Conservation (phyloP, 306 rosid species). For the Dalbergia oliveri region DNA sequence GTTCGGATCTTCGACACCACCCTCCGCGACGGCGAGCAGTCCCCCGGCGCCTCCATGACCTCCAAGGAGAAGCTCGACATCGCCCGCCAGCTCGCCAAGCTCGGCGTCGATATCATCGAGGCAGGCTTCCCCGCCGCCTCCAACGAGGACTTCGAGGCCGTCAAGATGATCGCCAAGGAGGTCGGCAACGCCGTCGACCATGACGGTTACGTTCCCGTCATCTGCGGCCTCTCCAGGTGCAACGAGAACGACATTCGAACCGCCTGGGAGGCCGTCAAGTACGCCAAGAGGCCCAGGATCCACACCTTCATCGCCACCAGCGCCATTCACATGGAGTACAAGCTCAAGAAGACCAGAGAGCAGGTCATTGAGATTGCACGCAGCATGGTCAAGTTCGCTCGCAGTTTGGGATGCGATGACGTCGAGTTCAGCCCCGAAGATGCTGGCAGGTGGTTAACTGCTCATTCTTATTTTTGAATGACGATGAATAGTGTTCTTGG, state of each 20-base stretch:
- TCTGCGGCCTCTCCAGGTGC: constrained; percentile 89
- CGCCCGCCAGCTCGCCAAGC: constrained; percentile 85
- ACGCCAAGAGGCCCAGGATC: constrained; percentile 80
- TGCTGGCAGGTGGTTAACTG: constrained; percentile 73
- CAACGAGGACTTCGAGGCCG: constrained; percentile 86
- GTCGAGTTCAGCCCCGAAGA: constrained; percentile 98
- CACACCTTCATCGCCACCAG: constrained; percentile 97
- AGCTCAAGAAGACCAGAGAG: constrained; percentile 76
- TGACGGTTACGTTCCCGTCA: constrained; percentile 84
- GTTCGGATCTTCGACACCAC: constrained; percentile 95
- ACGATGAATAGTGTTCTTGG: neutral
- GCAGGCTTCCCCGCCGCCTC: constrained; percentile 96
- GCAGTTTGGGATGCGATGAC: constrained; percentile 88
- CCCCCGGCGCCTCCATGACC: constrained; percentile 97
- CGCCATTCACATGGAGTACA: constrained; percentile 82
- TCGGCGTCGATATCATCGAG: constrained; percentile 92
- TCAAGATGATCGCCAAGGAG: constrained; percentile 70
- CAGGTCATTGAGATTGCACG: constrained; percentile 79
- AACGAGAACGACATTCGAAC: constrained; percentile 80
- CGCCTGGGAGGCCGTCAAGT: constrained; percentile 94
- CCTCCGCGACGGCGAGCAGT: constrained; percentile 98
- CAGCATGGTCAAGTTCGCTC: constrained; percentile 78
- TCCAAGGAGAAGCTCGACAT: constrained; percentile 90
- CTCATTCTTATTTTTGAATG: neutral
- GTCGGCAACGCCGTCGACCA: constrained; percentile 78